Conservation (phyloP, 78 protist genomes). For the Goniomonas avonlea region DNA sequence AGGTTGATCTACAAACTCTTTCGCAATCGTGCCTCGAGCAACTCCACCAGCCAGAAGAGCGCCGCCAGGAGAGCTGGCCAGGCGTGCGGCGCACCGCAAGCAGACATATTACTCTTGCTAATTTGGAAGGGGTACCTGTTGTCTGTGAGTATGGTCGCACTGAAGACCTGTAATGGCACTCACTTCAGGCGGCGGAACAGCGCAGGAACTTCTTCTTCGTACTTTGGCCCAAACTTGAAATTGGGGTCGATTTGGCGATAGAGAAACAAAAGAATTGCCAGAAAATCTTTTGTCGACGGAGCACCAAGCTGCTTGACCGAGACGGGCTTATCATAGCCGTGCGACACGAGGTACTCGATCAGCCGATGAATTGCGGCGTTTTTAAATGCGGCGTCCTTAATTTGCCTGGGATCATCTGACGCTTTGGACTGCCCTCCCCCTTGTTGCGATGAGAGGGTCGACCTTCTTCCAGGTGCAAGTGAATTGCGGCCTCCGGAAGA, state of each 20-base stretch:
- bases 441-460: not conserved
- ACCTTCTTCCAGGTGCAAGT: not conserved
- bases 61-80: constrained; percentile 19
- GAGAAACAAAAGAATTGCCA: not conserved
- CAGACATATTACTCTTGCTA: constrained; percentile 21
- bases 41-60: constrained; percentile 9
- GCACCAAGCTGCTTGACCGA: not conserved
- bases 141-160: too few relatives aligned
- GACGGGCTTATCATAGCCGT: not conserved
- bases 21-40: not conserved
- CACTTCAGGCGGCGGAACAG: not conserved
- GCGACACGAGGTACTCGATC: not conserved
- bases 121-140: not conserved
- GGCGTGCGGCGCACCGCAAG: constrained; percentile 8
- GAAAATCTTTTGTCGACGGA: constrained; percentile 8
- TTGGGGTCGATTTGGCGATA: constrained; percentile 15
- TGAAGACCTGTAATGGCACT: not conserved
- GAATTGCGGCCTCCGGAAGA: not conserved
- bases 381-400: not conserved
- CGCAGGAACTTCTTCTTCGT: constrained; percentile 6
- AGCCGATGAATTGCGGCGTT: not conserved
- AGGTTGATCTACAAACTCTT: not conserved
- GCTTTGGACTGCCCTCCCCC: not conserved
- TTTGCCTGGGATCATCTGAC: constrained; percentile 5
- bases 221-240: not conserved